Percentiles rank a stretch among this genome's conserved stretches.
phyloP scores from a whole-genome alignment of 495 filamentous ascomycete species.

The Talaromyces liani region DNA sequence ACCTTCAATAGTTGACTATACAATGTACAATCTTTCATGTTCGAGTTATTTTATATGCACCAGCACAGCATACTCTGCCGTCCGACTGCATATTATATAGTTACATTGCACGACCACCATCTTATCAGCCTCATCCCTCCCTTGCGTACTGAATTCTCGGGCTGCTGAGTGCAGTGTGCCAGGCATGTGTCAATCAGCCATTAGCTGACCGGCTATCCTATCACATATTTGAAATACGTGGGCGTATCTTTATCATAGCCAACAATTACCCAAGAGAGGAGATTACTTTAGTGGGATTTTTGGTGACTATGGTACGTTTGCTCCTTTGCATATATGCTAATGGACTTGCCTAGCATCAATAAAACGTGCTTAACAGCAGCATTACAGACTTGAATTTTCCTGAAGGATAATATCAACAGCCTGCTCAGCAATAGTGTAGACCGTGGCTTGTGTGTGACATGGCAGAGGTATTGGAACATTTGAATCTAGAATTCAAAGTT shows the following conservation, averaged over 20 bases:
- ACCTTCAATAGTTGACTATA: neutral
- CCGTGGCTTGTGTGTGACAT: constrained; percentile 26
- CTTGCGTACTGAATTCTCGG: neutral
- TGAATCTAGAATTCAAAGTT: constrained; percentile 10
- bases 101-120: neutral
- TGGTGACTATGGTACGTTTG: too few species aligned
- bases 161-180: neutral
- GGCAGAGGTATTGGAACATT: constrained; percentile 28
- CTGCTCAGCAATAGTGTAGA: constrained; percentile 38
- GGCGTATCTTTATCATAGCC: neutral
- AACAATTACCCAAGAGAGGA: too few species aligned
- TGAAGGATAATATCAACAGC: constrained; percentile 39
- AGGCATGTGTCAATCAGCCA: neutral
- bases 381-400: constrained; percentile 1
- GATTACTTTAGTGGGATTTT: too few species aligned
- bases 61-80: neutral
- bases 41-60: neutral
- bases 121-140: neutral
- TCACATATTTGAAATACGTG: neutral
- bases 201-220: neutral
- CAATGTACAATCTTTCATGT: neutral
- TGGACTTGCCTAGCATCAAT: too few species aligned
- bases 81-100: neutral
- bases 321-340: too few species aligned
- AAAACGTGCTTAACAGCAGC: constrained; percentile 8